These are phyloP conservation scores for Verticillium klebahnii DNA, from an alignment of 2,329 filamentous ascomycete species.

Conservation along the genomic window DNA sequence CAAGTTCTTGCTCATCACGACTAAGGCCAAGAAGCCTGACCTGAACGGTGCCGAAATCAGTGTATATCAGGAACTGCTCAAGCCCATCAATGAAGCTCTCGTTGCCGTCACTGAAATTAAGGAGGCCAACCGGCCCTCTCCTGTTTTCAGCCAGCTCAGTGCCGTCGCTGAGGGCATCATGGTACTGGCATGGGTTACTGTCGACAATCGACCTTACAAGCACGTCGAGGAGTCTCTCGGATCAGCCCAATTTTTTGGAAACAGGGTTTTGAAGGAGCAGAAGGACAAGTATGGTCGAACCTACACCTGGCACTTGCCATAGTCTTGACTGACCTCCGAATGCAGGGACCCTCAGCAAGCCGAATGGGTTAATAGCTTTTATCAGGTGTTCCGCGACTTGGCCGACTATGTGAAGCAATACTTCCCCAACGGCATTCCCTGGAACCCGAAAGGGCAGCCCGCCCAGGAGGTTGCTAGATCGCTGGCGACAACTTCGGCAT, in stretches of 20 bases:
- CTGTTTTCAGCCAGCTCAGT: constrained; percentile 75
- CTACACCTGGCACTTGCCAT: neutral
- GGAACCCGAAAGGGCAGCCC: constrained; percentile 76
- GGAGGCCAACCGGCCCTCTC: constrained; percentile 72
- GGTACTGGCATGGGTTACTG: constrained; percentile 84
- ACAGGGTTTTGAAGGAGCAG: constrained; percentile 85
- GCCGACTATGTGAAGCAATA: constrained; percentile 80
- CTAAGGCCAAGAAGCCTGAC: constrained; percentile 89
- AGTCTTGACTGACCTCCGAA: constrained; percentile 1
- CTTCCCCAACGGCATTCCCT: constrained; percentile 73
- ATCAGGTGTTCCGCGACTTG: constrained; percentile 81
- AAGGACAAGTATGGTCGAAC: constrained; percentile 59
- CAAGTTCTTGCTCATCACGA: constrained; percentile 81
- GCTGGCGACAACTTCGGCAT: constrained; percentile 39
- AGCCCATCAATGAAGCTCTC: constrained; percentile 80
- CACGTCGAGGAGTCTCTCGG: constrained; percentile 79
- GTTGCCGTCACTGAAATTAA: constrained; percentile 75
- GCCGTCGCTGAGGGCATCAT: constrained; percentile 88
- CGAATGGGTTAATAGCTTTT: constrained; percentile 90
- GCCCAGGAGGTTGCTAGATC: constrained; percentile 62
- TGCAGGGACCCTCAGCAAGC: constrained; percentile 71
- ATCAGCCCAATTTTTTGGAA: constrained; percentile 89
- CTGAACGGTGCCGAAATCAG: constrained; percentile 54
- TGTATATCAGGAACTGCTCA: constrained; percentile 71
- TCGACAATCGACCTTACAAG: constrained; percentile 77